Percentiles rank a stretch among this genome's conserved stretches.
phyloP scores from a whole-genome alignment of 2,329 filamentous ascomycete genomes.

The Botrytis porri region DNA sequence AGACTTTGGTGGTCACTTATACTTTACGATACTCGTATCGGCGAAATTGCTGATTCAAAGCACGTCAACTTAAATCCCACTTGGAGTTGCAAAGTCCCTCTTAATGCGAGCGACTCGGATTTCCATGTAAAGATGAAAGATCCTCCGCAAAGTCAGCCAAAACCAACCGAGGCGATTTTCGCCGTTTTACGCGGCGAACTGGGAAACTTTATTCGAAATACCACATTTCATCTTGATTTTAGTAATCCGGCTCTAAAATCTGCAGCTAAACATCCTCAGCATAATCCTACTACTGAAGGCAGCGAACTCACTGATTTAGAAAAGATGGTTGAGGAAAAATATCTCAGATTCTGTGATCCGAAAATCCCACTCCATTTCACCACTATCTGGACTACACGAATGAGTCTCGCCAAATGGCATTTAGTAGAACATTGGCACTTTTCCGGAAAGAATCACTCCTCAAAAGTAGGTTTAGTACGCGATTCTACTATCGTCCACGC shows the following conservation, averaged over 20 bases:
- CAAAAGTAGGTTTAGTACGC: slow-evolving; percentile 33
- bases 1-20: slow-evolving; percentile 72
- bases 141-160: slow-evolving; percentile 47
- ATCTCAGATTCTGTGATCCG: slow-evolving; percentile 44
- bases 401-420: slow-evolving; percentile 32
- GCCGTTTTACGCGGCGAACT: slow-evolving; percentile 56
- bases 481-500: slow-evolving; percentile 37
- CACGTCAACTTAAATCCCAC: slow-evolving; percentile 40
- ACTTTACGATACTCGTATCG: slow-evolving; percentile 65
- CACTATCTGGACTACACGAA: slow-evolving; percentile 34
- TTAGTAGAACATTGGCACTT: slow-evolving; percentile 35
- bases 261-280: slow-evolving; percentile 24
- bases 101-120: slow-evolving; percentile 62
- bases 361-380: slow-evolving; percentile 41
- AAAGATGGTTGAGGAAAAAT: slow-evolving; percentile 42
- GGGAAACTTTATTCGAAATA: slow-evolving; percentile 42
- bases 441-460: slow-evolving; percentile 24
- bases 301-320: slow-evolving; percentile 38
- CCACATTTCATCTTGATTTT: slow-evolving; percentile 31
- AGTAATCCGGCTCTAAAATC: slow-evolving; percentile 27
- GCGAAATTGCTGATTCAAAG: slow-evolving; percentile 59
- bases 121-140: slow-evolving; percentile 57
- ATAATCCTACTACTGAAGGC: slow-evolving; percentile 16
- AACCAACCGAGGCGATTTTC: slow-evolving; percentile 60
- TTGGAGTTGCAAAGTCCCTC: slow-evolving; percentile 55